These are phyloP conservation scores for Ajuga chamaepitys DNA, from an alignment of 257 asterid species.

Conservation along the genomic window DNA sequence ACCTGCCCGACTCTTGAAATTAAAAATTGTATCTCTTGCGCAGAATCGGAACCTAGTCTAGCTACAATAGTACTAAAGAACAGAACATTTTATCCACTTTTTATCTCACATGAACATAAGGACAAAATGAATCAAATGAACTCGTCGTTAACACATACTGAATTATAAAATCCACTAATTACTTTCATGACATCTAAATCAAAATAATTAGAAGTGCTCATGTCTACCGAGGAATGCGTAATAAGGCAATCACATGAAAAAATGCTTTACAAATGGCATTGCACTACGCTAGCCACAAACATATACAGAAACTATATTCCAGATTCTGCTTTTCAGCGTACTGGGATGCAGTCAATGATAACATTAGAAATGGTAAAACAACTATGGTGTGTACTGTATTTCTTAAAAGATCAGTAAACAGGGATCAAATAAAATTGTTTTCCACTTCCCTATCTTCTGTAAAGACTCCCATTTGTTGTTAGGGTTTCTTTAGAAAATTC, in stretches of 20 bases:
- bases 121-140: neutral
- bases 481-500: neutral
- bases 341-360: neutral
- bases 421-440: neutral
- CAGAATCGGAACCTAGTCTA: conserved; percentile 1
- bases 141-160: neutral
- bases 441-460: neutral
- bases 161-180: neutral
- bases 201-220: neutral
- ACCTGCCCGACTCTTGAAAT: conserved; percentile 39
- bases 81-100: neutral
- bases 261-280: neutral
- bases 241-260: neutral
- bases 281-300: neutral
- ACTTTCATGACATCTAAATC: neutral
- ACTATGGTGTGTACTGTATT: neutral
- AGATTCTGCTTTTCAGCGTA: neutral
- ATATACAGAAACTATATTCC: neutral
- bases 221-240: neutral
- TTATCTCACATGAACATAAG: neutral
- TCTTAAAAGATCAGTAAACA: neutral
- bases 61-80: conserved; percentile 6
- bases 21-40: neutral
- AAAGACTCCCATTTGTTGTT: neutral
- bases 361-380: neutral